These are phyloP conservation scores for Dioscorea zingiberensis DNA, from an alignment of 106 monocot genomes.

Conservation along the genomic window DNA sequence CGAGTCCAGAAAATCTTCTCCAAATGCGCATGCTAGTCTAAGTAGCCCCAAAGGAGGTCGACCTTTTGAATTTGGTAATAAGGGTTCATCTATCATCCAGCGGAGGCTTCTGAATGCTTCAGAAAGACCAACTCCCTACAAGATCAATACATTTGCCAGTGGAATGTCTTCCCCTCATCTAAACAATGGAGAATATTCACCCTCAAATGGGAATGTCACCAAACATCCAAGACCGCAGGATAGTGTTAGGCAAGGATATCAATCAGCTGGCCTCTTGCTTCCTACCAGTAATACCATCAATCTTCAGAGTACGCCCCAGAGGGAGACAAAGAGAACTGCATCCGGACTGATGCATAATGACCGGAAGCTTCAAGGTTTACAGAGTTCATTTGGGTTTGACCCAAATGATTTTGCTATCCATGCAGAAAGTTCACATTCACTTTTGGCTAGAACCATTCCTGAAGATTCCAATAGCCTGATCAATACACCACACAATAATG, in stretches of 20 bases:
- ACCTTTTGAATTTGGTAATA: constrained; percentile 7
- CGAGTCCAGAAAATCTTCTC: constrained; percentile 11
- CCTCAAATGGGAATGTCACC: constrained; percentile 4
- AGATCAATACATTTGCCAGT: constrained; percentile 5
- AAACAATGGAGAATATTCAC: constrained; percentile 15
- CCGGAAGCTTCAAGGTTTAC: constrained; percentile 1
- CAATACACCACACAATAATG: constrained; percentile 14
- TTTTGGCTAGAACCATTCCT: constrained; percentile 2
- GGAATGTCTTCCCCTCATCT: constrained; percentile 8
- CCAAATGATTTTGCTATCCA: constrained; percentile 8
- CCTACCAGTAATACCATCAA: constrained; percentile 4
- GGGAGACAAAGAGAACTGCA: constrained; percentile 5
- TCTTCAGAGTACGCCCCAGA: constrained; percentile 5
- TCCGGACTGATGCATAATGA: constrained; percentile 6
- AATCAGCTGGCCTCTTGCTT: constrained; percentile 6
- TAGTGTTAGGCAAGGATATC: constrained; percentile 12
- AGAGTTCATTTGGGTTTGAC: constrained; percentile 5
- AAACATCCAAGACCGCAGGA: constrained; percentile 3
- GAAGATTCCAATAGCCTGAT: constrained; percentile 1
- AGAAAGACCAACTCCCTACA: constrained; percentile 12
- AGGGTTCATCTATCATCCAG: constrained; percentile 23
- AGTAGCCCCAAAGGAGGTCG: constrained; percentile 5
- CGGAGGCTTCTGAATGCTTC: constrained; percentile 10
- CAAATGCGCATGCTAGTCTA: background rate
- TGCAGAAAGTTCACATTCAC: constrained; percentile 12